These are phyloP conservation scores for Pseudogymnoascus sp. DNA, from an alignment of 2,329 filamentous ascomycete genomes.

Conservation along the genomic window DNA sequence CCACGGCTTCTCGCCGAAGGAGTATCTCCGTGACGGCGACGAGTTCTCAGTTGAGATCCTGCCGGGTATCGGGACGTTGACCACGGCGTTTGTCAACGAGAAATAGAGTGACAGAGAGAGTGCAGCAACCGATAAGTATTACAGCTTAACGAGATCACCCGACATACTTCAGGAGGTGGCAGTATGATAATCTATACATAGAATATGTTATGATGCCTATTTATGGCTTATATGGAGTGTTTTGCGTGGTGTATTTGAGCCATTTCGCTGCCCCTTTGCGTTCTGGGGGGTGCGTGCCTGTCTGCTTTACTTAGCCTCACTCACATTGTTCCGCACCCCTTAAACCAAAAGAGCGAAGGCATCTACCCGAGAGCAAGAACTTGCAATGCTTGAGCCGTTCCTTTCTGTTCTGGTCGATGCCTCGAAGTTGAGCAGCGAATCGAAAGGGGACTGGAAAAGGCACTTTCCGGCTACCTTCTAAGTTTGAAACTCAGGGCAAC, in stretches of 20 bases:
- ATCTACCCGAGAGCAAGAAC: no score
- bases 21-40: constrained; percentile 36
- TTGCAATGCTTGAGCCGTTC: no score
- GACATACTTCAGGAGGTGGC: neutral
- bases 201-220: neutral
- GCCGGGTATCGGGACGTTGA: constrained; percentile 40
- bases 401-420: neutral
- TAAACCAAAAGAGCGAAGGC: no score
- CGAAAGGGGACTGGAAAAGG: neutral
- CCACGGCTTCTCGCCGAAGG: constrained; percentile 27
- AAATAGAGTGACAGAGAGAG: constrained; percentile 10
- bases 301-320: no score
- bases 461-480: neutral
- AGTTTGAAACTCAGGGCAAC: neutral
- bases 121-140: neutral
- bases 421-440: neutral
- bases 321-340: no score
- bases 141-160: constrained; percentile 10
- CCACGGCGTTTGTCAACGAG: constrained; percentile 33
- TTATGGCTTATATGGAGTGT: neutral
- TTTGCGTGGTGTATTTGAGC: neutral
- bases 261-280: neutral
- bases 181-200: constrained; percentile 3
- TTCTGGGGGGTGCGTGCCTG: neutral
- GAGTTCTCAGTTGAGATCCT: constrained; percentile 40